Base-by-base conservation (phyloP, 192 early-diverging fungal genomes). In the Coemansia brasiliensis region DNA sequence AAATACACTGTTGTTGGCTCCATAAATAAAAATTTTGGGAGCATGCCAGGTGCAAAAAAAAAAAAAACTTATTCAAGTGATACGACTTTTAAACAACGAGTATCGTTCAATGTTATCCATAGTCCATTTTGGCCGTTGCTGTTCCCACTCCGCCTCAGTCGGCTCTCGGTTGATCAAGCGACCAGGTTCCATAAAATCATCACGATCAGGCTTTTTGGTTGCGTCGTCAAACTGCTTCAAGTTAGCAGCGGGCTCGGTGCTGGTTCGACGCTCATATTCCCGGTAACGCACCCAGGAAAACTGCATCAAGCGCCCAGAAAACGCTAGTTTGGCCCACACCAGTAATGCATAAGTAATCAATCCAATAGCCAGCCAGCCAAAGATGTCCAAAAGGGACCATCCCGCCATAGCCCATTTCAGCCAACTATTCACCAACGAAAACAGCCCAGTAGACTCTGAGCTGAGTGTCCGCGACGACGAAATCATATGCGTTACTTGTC, bases 21-120 rank as follows among this genome's bases (percentile, higher is more conserved):
- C 49, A 5, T 4, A 27, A 17, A 51, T 8, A 2, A 22, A 51
- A 32, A 32, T 32, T 51, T 51, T 51, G 26, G 49, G 49, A 32
- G 26, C 26, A 3, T 25, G 26, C 16, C 49, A 51, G 49, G 26
- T 51, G 49, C 26, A 32, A 20, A 7, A 37, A 21, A 25, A 15
- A 12, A 9, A 39, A 20, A 37, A n/a, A n/a, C n/a, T n/a, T n/a
- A n/a, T n/a, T 65, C 43, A 96, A 16, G 90, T 91, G 48, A 95
- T 92, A 0, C 93, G 86, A 65, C 89, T 93, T 71, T 91, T 94
- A 57, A 93, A 91, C 80, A 98, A 82, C 35, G 87, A 85, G 72
- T 91, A 98, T 15, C 95, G 85, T 64, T 95, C 93, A 44, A 98
- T 88, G 37, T 84, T 89, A 56, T 95, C 93, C 54, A 98, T 69